Evolutionary conservation across 2,329 filamentous ascomycete species (phyloP), one percentile per base, ranked within the genome.

Genomic region (Lachnellula hyalina): DNA sequence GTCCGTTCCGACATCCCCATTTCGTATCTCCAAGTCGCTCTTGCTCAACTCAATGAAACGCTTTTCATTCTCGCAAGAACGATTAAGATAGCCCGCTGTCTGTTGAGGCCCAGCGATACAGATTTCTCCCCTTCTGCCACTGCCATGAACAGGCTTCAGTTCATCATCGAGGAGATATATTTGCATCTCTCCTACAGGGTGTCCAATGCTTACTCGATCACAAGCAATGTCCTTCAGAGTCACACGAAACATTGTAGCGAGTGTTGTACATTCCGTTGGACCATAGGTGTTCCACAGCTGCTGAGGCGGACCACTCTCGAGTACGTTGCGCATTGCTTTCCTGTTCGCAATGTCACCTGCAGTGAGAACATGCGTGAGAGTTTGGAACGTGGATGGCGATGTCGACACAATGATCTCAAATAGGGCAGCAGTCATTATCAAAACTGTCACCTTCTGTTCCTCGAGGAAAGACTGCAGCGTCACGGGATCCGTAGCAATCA

Each of bases 241-340:
- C 28, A 32, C 28, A 11, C 11, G 28, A 32, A 32, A 32, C 28
- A 32, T 32, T 2, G 28, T 32, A 32, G 9, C 28, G 3, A 32
- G 9, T 12, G 28, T 32, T 32, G 28, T 32, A 32, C 28, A 32
- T 32, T 48, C 46, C 15, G 46, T 48, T 2, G 46, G 46, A 15
- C 46, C 46, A 35, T 48, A 48, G 17, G 46, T 35, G n/a, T 48
- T 48, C 28, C 34, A 48, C 17, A 48, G 25, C 17, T 48, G 46
- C 25, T 48, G 19, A 21, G 46, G 46, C 11, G 46, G 46, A 6
- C 46, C 46, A 15, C 28, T 35, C 6, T 28, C 46, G n/a, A 48
- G n/a, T 35, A 48, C 36, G 25, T 17, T 36, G 28, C 36, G 34
- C 28, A 48, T 21, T 11, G 46, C 46, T 36, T 48, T 48, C 2